Evolutionary conservation across 441 rosid species (phyloP).

Genomic region (Pelargonium fulgidum): DNA sequence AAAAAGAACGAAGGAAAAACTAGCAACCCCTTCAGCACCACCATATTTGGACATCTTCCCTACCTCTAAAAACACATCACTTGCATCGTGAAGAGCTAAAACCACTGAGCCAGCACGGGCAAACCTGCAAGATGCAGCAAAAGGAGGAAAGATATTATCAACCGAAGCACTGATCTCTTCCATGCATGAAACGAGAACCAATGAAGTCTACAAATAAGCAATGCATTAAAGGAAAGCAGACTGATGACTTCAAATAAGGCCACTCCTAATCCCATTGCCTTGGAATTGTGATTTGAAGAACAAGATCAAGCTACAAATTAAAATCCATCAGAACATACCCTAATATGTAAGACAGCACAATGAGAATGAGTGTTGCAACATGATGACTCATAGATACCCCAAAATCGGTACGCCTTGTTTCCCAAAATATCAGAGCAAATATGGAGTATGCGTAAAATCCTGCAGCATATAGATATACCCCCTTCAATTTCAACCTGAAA

Average conservation of each 20-base stretch:
- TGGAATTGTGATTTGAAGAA: not conserved
- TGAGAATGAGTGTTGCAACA: constrained; percentile 37
- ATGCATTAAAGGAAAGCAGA: no score
- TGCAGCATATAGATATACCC: constrained; percentile 42
- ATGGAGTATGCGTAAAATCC: constrained; percentile 56
- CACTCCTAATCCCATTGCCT: no score
- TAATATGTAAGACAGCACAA: constrained; percentile 41
- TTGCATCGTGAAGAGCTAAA: constrained; percentile 53
- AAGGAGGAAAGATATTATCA: not conserved
- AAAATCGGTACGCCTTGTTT: constrained; percentile 52
- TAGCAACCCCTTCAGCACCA: constrained; percentile 43
- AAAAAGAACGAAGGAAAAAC: constrained; percentile 38
- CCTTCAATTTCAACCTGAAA: constrained; percentile 47
- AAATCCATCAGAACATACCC: constrained; percentile 28
- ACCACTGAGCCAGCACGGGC: constrained; percentile 50
- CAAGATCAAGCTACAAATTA: not conserved
- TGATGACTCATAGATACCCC: constrained; percentile 56
- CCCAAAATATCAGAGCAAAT: constrained; percentile 63
- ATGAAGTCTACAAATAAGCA: no score
- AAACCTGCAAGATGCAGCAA: constrained; percentile 28
- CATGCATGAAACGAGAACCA: no score
- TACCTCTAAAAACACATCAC: constrained; percentile 51
- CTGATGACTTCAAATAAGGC: no score
- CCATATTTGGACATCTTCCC: constrained; percentile 60
- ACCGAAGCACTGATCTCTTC: no score